These are phyloP conservation scores for Ceratocystis papillata DNA, from an alignment of 2,329 filamentous ascomycete species.

Conservation along the genomic window DNA sequence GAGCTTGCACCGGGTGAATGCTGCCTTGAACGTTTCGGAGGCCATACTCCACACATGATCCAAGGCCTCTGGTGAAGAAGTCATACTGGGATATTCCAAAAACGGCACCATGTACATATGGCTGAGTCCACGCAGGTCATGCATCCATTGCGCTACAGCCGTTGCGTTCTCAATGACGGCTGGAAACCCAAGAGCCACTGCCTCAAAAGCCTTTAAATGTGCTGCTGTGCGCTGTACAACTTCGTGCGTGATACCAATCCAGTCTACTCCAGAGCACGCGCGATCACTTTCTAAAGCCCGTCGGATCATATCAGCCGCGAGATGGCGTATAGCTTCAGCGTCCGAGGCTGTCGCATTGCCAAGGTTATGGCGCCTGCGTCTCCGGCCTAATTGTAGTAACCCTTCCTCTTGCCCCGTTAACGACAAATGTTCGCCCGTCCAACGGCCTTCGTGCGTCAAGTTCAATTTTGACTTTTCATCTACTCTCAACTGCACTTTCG, in stretches of 20 bases:
- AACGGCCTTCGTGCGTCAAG: conserved; percentile 35
- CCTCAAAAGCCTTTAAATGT: conserved; percentile 31
- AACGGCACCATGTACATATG: conserved; percentile 38
- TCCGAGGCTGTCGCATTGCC: conserved; percentile 30
- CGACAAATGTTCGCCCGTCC: conserved; percentile 29
- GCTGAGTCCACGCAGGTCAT: conserved; percentile 32
- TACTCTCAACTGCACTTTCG: neutral
- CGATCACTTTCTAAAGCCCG: conserved; percentile 17
- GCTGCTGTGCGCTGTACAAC: conserved; percentile 35
- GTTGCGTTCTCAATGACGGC: conserved; percentile 27
- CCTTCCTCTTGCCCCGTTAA: conserved; percentile 25
- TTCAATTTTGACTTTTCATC: conserved; percentile 34
- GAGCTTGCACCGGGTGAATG: conserved; percentile 35
- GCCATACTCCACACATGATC: conserved; percentile 29
- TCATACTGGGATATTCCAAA: conserved; percentile 35
- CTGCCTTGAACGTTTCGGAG: conserved; percentile 32
- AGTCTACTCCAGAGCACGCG: conserved; percentile 36
- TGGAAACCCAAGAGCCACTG: conserved; percentile 27
- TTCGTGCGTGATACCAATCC: conserved; percentile 34
- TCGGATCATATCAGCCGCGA: conserved; percentile 6
- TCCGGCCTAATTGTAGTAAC: conserved; percentile 31
- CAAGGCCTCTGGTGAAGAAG: conserved; percentile 17
- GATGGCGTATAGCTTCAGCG: conserved; percentile 29
- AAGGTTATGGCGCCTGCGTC: conserved; percentile 34
- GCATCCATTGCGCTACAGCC: conserved; percentile 29